phyloP scores from a whole-genome alignment of 75 land plant genomes.

The Pinus albicaulis region DNA sequence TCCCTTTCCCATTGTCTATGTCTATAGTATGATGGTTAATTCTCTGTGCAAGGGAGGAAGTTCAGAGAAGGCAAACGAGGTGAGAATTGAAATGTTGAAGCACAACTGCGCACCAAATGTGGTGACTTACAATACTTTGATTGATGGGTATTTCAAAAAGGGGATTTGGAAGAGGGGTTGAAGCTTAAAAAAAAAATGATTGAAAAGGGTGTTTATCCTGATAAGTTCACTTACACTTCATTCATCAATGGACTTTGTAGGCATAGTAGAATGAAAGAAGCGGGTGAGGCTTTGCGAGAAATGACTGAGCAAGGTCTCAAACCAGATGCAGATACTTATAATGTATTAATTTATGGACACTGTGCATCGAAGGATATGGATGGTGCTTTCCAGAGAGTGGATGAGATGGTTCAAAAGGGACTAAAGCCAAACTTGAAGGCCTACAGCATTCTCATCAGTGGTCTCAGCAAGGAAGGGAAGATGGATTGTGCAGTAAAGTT shows the following conservation, averaged over 20 bases:
- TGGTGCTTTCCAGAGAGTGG: conserved; percentile 7
- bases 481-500: background rate
- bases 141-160: conserved; percentile 43
- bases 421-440: conserved; percentile 15
- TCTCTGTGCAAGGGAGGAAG: conserved; percentile 36
- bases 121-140: conserved; percentile 45
- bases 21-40: conserved; percentile 52
- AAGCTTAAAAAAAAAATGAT: conserved; percentile 50
- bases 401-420: conserved; percentile 18
- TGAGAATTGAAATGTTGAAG: conserved; percentile 28
- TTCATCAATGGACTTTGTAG: conserved; percentile 61
- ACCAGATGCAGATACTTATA: conserved; percentile 16
- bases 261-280: conserved; percentile 40
- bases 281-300: background rate
- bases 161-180: conserved; percentile 38
- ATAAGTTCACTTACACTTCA: conserved; percentile 49
- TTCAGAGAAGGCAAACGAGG: conserved; percentile 26
- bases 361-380: conserved; percentile 6
- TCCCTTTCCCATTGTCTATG: conserved; percentile 21
- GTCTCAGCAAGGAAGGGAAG: conserved; percentile 22
- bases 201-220: conserved; percentile 40
- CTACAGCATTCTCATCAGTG: conserved; percentile 26
- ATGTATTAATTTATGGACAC: conserved; percentile 10
- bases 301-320: conserved; percentile 14
- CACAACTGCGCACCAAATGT: conserved; percentile 39